These are phyloP conservation scores for Suhomyces canberraensis DNA, from an alignment of 805 yeast species.

Conservation along the genomic window DNA sequence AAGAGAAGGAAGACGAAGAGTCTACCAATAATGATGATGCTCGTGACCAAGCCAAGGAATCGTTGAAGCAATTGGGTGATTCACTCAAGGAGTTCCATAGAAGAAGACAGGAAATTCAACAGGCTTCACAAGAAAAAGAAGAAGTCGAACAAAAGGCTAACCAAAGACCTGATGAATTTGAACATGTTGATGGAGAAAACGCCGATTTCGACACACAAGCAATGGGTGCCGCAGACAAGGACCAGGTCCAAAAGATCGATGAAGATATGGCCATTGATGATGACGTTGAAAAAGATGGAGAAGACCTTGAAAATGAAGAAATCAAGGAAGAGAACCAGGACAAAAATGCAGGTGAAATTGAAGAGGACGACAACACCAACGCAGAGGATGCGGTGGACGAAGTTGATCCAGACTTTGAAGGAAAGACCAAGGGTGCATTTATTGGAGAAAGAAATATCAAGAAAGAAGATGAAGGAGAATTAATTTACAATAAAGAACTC, in stretches of 20 bases:
- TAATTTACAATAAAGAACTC: conserved; percentile 16
- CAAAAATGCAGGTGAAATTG: conserved; percentile 27
- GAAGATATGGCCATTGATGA: conserved; percentile 83
- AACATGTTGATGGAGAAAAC: conserved; percentile 77
- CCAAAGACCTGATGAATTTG: conserved; percentile 80
- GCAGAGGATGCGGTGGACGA: conserved; percentile 27
- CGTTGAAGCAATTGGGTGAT: conserved; percentile 87
- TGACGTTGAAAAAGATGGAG: conserved; percentile 27
- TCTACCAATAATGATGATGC: conserved; percentile 48
- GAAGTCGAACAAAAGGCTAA: conserved; percentile 52
- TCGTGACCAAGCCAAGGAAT: conserved; percentile 66
- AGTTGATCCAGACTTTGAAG: conserved; percentile 45
- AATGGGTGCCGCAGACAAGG: conserved; percentile 81
- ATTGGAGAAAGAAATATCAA: conserved; percentile 46
- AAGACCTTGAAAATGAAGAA: conserved; percentile 6
- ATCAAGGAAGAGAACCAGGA: conserved; percentile 14
- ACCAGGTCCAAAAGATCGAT: conserved; percentile 71
- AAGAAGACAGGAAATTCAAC: conserved; percentile 82
- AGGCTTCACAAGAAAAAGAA: conserved; percentile 45
- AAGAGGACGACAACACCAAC: too few species aligned
- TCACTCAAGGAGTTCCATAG: conserved; percentile 87
- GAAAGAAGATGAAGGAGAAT: conserved; percentile 30
- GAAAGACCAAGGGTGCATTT: conserved; percentile 48
- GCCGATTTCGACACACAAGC: conserved; percentile 86
- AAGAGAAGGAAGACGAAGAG: conserved; percentile 28